Evolutionary conservation across 1,284 basidiomycete genomes (phyloP).

Genomic region (Rhodotorula glutinis): DNA sequence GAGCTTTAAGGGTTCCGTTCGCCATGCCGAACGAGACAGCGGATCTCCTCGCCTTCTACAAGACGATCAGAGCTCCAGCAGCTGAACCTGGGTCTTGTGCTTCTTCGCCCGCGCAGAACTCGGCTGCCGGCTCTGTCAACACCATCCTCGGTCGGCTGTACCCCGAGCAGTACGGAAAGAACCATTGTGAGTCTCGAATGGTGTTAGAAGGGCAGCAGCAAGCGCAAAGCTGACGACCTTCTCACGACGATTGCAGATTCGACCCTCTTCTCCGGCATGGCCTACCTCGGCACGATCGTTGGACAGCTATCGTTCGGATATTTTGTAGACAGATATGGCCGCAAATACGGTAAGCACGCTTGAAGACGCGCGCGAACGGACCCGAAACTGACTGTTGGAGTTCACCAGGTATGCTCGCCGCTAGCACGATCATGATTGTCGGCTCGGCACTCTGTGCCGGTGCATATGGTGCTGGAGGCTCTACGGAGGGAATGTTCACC

Average conservation of each 20-base stretch:
- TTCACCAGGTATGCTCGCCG: slow-evolving; percentile 63
- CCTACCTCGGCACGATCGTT: slow-evolving; percentile 69
- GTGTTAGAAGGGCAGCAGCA: too few species aligned
- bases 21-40: too few species aligned
- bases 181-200: not conserved
- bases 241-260: slow-evolving; percentile 2
- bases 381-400: not conserved
- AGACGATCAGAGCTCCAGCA: too few species aligned
- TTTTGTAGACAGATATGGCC: slow-evolving; percentile 78
- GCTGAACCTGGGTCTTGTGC: not conserved
- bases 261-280: slow-evolving; percentile 51
- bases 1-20: too few species aligned
- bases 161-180: slow-evolving; percentile 19
- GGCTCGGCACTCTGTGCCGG: slow-evolving; percentile 79
- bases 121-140: slow-evolving; percentile 26
- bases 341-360: not conserved
- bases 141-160: slow-evolving; percentile 24
- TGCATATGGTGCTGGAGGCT: slow-evolving; percentile 72
- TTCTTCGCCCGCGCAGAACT: not conserved
- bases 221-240: not conserved
- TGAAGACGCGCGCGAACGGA: not conserved
- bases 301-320: slow-evolving; percentile 58
- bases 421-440: slow-evolving; percentile 50
- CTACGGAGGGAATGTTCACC: slow-evolving; percentile 64
- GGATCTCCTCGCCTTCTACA: too few species aligned